Base-by-base conservation (phyloP, 192 early-diverging fungal genomes). In the Podochytrium sp. region DNA sequence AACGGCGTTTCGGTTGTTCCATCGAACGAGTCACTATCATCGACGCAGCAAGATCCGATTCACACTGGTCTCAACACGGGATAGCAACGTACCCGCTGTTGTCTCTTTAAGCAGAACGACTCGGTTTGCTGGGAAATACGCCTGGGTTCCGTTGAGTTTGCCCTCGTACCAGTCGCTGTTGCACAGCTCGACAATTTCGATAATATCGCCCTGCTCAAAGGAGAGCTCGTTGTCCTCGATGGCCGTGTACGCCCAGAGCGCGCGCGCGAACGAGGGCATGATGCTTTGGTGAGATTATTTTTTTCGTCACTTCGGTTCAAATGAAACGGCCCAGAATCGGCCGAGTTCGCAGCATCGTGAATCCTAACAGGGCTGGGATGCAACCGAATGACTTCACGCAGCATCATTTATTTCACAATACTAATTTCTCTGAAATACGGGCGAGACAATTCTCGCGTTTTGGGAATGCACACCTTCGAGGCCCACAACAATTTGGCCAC, bases 161-260 rank as follows among this genome's bases (percentile, higher is more conserved):
- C 83, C 86, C 59, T 83, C 79, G 73, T 73, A 87, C 86, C 86
- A 87, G 77, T 87, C 86, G 34, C 77, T 58, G 72, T 87, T 87
- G 61, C 83, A 87, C 18, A 78, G 64, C 12, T 85, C 86, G 12
- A 79, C 32, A 18, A 85, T 55, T 16, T 65, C 40, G 34, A 87
- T 70, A 33, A 69, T 6, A 43, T 83, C 83, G 35, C 81, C 83
- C 16, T 76, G 76, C 20, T 25, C 30, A 37, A 87, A 84, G 14
- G 79, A 78, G 25, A 87, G 62, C 52, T 87, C 86, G 71, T 87
- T 87, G 72, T 84, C 85, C 76, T 84, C 83, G 37, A 82, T 72
- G n/a, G 83, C 83, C 4, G 25, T 33, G 51, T 84, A 84, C 39
- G 61, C 73, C 83, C 83, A 84, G 25, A 82, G 69, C 7, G 83